phyloP scores from a whole-genome alignment of 805 yeast species.

The Maudiozyma saulgeensis region DNA sequence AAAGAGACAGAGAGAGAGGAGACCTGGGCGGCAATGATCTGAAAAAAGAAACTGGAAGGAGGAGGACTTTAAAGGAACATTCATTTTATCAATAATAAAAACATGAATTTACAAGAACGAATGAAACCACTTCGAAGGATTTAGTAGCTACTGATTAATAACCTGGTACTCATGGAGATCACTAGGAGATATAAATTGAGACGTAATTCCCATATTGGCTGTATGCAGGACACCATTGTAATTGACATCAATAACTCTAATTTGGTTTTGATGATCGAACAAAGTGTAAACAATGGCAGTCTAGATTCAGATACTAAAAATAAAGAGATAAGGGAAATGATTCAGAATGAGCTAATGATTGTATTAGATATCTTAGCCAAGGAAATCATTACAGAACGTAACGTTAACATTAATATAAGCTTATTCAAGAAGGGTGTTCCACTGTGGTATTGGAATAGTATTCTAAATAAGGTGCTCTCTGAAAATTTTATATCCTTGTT shows the following conservation, averaged over 20 bases:
- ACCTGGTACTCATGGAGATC: constrained; percentile 2
- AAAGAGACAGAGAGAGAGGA: not conserved
- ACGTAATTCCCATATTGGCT: not conserved
- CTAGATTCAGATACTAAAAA: not conserved
- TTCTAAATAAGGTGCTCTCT: not conserved
- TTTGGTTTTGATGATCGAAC: not conserved
- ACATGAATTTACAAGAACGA: not conserved
- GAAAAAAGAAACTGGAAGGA: not conserved
- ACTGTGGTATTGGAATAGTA: constrained; percentile 6
- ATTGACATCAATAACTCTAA: constrained; percentile 5
- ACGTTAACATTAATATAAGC: not conserved
- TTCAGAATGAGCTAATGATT: not conserved
- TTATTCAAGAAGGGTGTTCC: not conserved
- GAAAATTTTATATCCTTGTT: not conserved
- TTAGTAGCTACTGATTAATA: not conserved
- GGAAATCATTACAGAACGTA: not conserved
- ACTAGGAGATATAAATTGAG: constrained; percentile 2
- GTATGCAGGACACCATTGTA: not conserved
- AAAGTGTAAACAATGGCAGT: not conserved
- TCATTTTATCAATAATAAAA: not conserved
- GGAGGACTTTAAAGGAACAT: not conserved
- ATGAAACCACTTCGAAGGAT: no score
- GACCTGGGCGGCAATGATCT: not conserved
- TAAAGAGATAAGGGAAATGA: not conserved
- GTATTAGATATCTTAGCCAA: not conserved